These are phyloP conservation scores for Cercis canadensis DNA, from an alignment of 306 rosid species.

Conservation along the genomic window DNA sequence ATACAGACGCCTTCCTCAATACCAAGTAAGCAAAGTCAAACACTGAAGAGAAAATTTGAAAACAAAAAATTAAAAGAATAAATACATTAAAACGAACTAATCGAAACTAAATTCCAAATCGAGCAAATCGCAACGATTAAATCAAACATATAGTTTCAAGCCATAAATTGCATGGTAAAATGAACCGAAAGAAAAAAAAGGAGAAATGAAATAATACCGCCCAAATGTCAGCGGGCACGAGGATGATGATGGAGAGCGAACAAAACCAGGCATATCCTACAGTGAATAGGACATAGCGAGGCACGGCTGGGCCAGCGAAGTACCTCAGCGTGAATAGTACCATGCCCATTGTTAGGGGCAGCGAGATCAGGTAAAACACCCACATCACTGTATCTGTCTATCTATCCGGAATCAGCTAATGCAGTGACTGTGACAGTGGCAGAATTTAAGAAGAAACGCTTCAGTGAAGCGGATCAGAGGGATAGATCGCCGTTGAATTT, in stretches of 20 bases:
- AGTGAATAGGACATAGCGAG: constrained; percentile 87
- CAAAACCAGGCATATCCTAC: constrained; percentile 97
- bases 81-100: neutral
- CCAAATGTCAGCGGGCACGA: constrained; percentile 99
- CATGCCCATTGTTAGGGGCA: constrained; percentile 89
- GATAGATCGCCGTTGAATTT: constrained; percentile 28
- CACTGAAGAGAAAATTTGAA: neutral
- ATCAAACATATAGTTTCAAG: neutral
- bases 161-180: constrained; percentile 1
- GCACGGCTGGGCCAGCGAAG: constrained; percentile 88
- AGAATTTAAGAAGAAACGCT: neutral
- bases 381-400: constrained; percentile 58
- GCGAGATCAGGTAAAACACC: constrained; percentile 93
- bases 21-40: neutral
- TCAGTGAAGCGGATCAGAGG: constrained; percentile 33
- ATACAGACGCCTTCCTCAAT: neutral
- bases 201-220: constrained; percentile 50
- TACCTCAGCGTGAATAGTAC: constrained; percentile 75
- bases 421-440: neutral
- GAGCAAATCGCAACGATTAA: neutral
- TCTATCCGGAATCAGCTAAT: neutral
- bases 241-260: constrained; percentile 92
- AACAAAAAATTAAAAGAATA: neutral
- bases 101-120: neutral
- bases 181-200: neutral